Evolutionary conservation across 345 rosid species (phyloP).

Genomic region (Lenwebbia sp.): DNA sequence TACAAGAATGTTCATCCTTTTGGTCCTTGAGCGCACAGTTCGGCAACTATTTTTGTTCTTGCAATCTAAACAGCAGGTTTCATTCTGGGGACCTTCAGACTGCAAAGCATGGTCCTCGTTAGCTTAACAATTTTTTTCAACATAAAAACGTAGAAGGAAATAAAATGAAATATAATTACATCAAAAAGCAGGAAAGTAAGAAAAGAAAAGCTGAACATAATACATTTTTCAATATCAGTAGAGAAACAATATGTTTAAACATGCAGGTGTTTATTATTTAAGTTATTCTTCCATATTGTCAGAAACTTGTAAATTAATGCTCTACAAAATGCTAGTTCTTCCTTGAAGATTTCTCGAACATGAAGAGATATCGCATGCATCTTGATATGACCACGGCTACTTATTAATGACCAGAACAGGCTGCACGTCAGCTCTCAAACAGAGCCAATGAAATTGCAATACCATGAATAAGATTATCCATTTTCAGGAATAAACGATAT

Average conservation of each 20-base stretch:
- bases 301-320: background rate
- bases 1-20: constrained; percentile 57
- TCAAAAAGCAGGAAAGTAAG: background rate
- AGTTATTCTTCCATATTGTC: background rate
- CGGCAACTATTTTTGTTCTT: constrained; percentile 28
- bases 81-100: background rate
- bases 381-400: background rate
- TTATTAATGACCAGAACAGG: background rate
- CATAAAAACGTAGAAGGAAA: background rate
- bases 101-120: background rate
- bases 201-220: background rate
- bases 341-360: background rate
- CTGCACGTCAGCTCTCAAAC: background rate
- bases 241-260: background rate
- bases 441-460: background rate
- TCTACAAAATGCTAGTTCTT: background rate
- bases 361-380: background rate
- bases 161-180: background rate
- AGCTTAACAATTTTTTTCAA: background rate
- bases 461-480: background rate
- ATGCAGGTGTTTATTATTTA: background rate
- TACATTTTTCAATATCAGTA: background rate
- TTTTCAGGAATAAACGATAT: background rate
- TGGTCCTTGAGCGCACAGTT: constrained; percentile 64
- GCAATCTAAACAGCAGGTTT: background rate